Evolutionary conservation across 805 yeast species (phyloP), one percentile per base, ranked within the genome.

Genomic region (Blastobotrys terrestris): DNA sequence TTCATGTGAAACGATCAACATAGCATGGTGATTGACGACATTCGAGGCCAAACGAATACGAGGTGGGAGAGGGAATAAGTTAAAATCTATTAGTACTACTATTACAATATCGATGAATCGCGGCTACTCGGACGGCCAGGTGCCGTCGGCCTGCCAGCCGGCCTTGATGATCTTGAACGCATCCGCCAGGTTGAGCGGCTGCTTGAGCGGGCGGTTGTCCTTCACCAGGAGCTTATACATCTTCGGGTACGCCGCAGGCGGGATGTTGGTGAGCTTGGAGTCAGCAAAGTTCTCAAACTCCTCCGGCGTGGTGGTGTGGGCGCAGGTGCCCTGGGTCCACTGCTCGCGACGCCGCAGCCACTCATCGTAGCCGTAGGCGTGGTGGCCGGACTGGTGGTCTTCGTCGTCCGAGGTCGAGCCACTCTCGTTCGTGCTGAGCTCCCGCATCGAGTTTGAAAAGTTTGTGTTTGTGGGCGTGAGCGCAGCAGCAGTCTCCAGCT

Each of bases 111-210:
- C 8, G 35, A 43, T 5, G 6, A 8, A 43, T 15, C 21, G 20
- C 18, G 3, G 6, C 21, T 43, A 43, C 13, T 44, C 49, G 22
- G 63, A 56, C 53, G 67, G 62, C 92, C 94, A 91, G 58, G 81
- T 79, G 49, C 84, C 88, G 19, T 81, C 81, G 55, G 81, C 83
- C 14, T 77, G 76, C 98, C 98, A 91, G 16, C 97, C 97, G 2
- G 85, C 79, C 61, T 87, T 82, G 43, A 91, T 77, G 20, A 91
- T 78, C 58, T 77, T 77, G 49, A 89, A 65, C 43, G 86, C 80
- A 65, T 89, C 96, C 53, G 73, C 74, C 60, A 92, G 76, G 66
- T 87, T 88, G 69, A 92, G 73, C 14, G 90, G 87, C 52, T 73
- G 73, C 61, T 80, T 83, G 61, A 92, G 74, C 4, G 79, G 75